A percentile compares a stretch with the other conserved stretches of the same genome.
Evolutionary conservation across 371 early-diverging fungal species (phyloP).

Genomic region (Saksenaea oblongispora): DNA sequence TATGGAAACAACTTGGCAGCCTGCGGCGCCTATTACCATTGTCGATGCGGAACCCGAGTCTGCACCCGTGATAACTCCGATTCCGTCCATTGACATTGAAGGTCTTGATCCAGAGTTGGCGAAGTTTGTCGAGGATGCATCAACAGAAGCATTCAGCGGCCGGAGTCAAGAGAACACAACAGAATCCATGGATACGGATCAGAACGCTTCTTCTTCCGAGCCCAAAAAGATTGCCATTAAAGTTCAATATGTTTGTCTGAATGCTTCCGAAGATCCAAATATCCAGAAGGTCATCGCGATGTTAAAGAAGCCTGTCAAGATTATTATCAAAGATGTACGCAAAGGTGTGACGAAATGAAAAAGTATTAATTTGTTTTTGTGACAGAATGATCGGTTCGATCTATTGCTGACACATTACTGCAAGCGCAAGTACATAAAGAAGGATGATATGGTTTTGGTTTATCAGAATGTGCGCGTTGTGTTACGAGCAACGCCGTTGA

Average conservation of each 20-base stretch:
- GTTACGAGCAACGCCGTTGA: constrained; percentile 38
- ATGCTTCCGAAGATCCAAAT: neutral
- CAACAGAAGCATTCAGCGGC: neutral
- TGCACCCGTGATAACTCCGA: neutral
- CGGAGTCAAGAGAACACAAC: neutral
- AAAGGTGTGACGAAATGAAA: neutral
- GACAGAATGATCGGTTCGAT: constrained; percentile 37
- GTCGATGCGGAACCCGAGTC: neutral
- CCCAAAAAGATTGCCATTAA: constrained; percentile 34
- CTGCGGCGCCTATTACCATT: neutral
- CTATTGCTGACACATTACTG: constrained; percentile 27
- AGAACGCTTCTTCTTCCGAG: neutral
- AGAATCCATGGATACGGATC: neutral
- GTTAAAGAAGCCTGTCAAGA: constrained; percentile 29
- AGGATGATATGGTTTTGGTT: constrained; percentile 28
- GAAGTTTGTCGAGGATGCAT: neutral
- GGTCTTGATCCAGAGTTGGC: constrained; percentile 46
- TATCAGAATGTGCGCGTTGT: constrained; percentile 37
- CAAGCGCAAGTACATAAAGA: constrained; percentile 24
- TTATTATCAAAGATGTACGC: constrained; percentile 42
- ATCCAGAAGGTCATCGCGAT: constrained; percentile 2
- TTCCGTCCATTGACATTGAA: constrained; percentile 12
- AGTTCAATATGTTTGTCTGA: constrained; percentile 26
- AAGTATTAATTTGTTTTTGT: neutral
- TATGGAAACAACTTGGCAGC: no score